Evolutionary conservation across 192 early-diverging fungal species (phyloP), one percentile per base, ranked within the genome.

Genomic region (Spinellus fusiger): DNA sequence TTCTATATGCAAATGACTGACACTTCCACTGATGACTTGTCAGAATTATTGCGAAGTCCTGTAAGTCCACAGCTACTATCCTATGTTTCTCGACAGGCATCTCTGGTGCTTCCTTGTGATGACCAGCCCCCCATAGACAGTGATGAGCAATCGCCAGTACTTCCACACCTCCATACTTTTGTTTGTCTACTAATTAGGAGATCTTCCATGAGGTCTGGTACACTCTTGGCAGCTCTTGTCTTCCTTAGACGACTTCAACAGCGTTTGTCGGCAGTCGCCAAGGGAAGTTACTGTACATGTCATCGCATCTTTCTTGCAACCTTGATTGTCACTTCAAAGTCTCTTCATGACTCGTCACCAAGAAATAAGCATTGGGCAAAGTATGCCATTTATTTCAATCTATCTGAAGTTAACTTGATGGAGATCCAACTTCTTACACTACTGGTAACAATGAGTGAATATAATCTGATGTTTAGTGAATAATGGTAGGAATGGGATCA

Each of bases 301-400:
- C 89, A 91, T 59, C 81, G 89, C 26, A 84, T 91, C 16, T 91
- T 91, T 62, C 65, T 91, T 26, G 86, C 89, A 31, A 80, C 82
- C 8, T 73, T 91, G 12, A 89, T 91, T 48, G 79, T 91, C 10
- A 83, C 87, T 5, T 80, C 86, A 34, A 91, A 91, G 61, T 87
- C 87, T 48, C 69, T 89, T 7, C 89, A 91, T 51, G 89, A 91
- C 49, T 81, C 87, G 16, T 89, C 88, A 22, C 88, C 88, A 23
- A 91, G 87, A 67, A 91, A 91, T 76, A 91, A 89, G 70, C 85
- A 91, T 67, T 91, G 89, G 89, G 85, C 88, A 38, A 78, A 79
- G 44, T 89, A 86, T 65, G 86, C 87, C 0, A 70, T 71, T 0
- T 70, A 85, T 51, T 91, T 89, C 56, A 84, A 85, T 16, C 74